phyloP scores from a whole-genome alignment of 106 monocot genomes.

The Acorus gramineus region DNA sequence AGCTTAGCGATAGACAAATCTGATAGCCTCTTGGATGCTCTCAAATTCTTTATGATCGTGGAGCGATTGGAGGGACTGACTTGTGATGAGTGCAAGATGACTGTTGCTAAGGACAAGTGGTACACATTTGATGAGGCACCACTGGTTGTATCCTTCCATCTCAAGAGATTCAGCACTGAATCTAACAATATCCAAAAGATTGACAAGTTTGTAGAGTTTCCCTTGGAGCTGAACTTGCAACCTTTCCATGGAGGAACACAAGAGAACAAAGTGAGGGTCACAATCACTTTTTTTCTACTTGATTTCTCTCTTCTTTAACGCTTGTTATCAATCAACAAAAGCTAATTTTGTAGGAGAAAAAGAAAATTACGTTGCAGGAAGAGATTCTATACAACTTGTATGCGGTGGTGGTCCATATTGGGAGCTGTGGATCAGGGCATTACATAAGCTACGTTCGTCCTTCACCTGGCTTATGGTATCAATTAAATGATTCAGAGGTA shows the following conservation, averaged over 20 bases:
- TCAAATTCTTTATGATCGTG: slow-evolving; percentile 50
- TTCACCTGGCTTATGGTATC: slow-evolving; percentile 12
- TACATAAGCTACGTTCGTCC: slow-evolving; percentile 16
- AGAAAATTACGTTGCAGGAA: neutral
- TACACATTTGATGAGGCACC: slow-evolving; percentile 55
- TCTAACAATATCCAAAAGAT: slow-evolving; percentile 31
- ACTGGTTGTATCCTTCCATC: slow-evolving; percentile 49
- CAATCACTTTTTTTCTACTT: neutral
- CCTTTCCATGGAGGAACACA: slow-evolving; percentile 33
- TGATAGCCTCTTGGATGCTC: slow-evolving; percentile 33
- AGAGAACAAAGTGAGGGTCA: slow-evolving; percentile 13
- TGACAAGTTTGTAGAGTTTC: slow-evolving; percentile 48
- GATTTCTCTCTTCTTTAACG: too few relatives aligned
- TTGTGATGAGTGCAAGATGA: slow-evolving; percentile 53
- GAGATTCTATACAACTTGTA: slow-evolving; percentile 21
- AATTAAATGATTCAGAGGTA: slow-evolving; percentile 22
- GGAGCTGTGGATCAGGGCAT: slow-evolving; percentile 9
- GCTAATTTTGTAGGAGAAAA: too few relatives aligned
- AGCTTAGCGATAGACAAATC: slow-evolving; percentile 62
- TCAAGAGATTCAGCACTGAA: slow-evolving; percentile 54
- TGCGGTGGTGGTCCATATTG: slow-evolving; percentile 19
- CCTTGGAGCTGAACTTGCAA: slow-evolving; percentile 45
- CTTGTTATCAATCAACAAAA: too few relatives aligned
- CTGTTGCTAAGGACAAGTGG: slow-evolving; percentile 48
- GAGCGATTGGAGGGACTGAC: slow-evolving; percentile 58